phyloP scores from a whole-genome alignment of 352 stramenopile genomes.

The Phytophthora podocarpi region DNA sequence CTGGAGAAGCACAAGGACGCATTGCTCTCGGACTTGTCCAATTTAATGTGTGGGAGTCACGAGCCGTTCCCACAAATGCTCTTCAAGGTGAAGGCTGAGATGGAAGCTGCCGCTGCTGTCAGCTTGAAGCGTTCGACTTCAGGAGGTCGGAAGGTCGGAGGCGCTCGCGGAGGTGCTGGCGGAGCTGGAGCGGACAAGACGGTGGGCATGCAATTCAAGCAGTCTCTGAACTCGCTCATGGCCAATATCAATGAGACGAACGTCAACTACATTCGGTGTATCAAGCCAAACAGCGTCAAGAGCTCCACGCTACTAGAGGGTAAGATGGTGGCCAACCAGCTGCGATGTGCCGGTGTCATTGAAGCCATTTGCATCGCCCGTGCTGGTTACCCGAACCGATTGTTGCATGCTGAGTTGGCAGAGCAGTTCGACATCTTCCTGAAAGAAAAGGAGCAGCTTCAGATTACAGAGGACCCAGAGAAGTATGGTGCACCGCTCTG shows the following conservation, averaged over 20 bases:
- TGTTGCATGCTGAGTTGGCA: constrained; percentile 79
- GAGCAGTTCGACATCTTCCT: constrained; percentile 76
- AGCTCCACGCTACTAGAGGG: constrained; percentile 63
- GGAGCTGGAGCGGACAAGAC: constrained; percentile 44
- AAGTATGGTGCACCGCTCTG: constrained; percentile 43
- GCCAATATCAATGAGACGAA: constrained; percentile 75
- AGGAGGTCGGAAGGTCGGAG: constrained; percentile 34
- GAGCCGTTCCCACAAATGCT: constrained; percentile 61
- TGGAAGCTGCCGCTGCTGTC: constrained; percentile 28
- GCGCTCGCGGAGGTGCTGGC: constrained; percentile 3
- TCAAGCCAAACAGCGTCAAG: constrained; percentile 85
- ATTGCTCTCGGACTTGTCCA: constrained; percentile 91
- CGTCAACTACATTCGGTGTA: constrained; percentile 84
- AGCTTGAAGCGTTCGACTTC: constrained; percentile 32
- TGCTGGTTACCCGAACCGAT: constrained; percentile 75
- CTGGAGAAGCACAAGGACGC: constrained; percentile 96
- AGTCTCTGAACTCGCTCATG: constrained; percentile 72
- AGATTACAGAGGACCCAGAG: constrained; percentile 34
- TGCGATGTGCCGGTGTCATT: constrained; percentile 83
- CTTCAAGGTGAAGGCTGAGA: constrained; percentile 55
- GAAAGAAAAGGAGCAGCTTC: constrained; percentile 39
- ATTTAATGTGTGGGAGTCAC: constrained; percentile 62
- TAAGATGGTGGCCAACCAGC: constrained; percentile 78
- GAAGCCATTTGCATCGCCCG: constrained; percentile 81
- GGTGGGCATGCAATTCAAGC: constrained; percentile 84